phyloP scores from a whole-genome alignment of 2,329 filamentous ascomycete genomes.

The Colletotrichum somersetense region DNA sequence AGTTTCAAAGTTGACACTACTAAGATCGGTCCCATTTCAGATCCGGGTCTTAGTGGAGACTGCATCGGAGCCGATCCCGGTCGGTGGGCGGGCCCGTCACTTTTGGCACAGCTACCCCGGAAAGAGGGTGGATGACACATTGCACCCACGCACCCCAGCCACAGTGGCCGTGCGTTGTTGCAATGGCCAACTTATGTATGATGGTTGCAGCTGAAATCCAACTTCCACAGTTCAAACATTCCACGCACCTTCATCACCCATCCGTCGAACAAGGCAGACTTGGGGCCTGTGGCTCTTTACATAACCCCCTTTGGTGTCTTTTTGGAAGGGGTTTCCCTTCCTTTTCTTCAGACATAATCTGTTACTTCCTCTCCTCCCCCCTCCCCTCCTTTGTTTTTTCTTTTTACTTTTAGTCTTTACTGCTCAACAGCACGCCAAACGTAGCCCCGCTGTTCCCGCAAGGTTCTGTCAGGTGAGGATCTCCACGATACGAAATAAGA shows the following conservation, averaged over 20 bases:
- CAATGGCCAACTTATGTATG: constrained; percentile 19
- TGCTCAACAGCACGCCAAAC: neutral
- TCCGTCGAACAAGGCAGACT: neutral
- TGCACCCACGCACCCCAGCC: neutral
- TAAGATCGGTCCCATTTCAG: neutral
- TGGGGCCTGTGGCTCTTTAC: neutral
- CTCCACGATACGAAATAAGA: constrained; percentile 26
- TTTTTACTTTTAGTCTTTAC: neutral
- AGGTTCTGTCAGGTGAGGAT: constrained; percentile 13
- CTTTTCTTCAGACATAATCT: neutral
- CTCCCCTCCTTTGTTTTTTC: neutral
- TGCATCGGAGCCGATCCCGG: neutral
- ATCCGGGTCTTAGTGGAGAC: neutral
- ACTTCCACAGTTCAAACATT: constrained; percentile 13
- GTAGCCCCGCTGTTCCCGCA: constrained; percentile 19
- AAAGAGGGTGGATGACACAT: constrained; percentile 8
- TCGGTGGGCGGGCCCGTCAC: neutral
- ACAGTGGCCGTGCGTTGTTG: constrained; percentile 18
- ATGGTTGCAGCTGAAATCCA: constrained; percentile 21
- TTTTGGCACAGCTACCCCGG: neutral
- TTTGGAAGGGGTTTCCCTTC: neutral
- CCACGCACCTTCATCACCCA: constrained; percentile 7
- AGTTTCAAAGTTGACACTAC: neutral
- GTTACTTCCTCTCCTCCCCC: neutral
- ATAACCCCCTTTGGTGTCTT: neutral